Evolutionary conservation across 139 green algal genomes (phyloP), one percentile per base, ranked within the genome.

Genomic region (Limnomonas spitsbergensis): DNA sequence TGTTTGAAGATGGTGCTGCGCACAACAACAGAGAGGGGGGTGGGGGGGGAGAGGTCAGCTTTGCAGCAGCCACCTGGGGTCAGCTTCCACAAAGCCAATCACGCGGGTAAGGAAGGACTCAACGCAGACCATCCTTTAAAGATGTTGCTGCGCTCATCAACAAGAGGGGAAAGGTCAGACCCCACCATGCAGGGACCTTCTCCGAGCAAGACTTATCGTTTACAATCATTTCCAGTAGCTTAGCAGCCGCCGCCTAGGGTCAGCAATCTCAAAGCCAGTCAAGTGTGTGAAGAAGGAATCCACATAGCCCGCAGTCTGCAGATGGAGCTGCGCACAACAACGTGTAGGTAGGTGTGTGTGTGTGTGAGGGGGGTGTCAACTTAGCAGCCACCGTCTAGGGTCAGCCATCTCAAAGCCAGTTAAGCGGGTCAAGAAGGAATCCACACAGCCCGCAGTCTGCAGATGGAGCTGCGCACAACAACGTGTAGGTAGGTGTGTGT

Each of bases 241-340:
- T n/a, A n/a, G n/a, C n/a, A n/a, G n/a, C n/a, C n/a, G n/a, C n/a
- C n/a, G n/a, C n/a, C n/a, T n/a, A n/a, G n/a, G n/a, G n/a, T n/a
- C n/a, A n/a, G n/a, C n/a, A n/a, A n/a, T n/a, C n/a, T n/a, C n/a
- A n/a, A n/a, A n/a, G 54, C 66, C 70, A 0, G 71, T 71, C 0
- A 67, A 68, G 24, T 52, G 37, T 52, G 71, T 81, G 26, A 84
- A 6, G 32, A 88, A 84, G 3, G 76, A 61, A 69, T 85, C 69
- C 2, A 91, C 67, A 70, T 73, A 76, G 1, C 82, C 76, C 35
- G 20, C 35, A 32, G 76, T 73, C 24, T 74, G 66, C 53, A 90
- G 75, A n/a, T 69, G 70, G n/a, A n/a, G n/a, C n/a, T n/a, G n/a
- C n/a, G n/a, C 7, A 20, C 24, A 31, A 26, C 20, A 14, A 69